A percentile compares a stretch with the other conserved stretches of the same genome.
phyloP scores from a whole-genome alignment of 2,329 filamentous ascomycete genomes.

The Diaporthe sp. region DNA sequence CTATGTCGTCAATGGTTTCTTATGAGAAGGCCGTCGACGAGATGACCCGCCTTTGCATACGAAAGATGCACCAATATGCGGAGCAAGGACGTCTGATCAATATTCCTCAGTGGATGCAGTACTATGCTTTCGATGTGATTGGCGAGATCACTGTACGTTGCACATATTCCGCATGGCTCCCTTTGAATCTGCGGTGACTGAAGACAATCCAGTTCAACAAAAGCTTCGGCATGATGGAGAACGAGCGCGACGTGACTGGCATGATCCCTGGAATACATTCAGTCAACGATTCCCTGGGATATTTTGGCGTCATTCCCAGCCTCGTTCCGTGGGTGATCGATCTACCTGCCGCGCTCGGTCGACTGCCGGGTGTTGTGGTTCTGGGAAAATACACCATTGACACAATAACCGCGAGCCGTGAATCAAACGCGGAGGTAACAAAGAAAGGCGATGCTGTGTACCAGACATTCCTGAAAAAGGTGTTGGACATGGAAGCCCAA shows the following conservation, averaged over 20 bases:
- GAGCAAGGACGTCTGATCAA: not conserved
- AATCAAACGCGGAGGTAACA: not conserved
- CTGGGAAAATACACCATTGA: not conserved
- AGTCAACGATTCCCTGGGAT: not conserved
- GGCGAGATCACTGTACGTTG: not conserved
- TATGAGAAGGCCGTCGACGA: not conserved
- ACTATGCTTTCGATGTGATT: not conserved
- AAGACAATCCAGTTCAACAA: not conserved
- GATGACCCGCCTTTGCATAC: not conserved
- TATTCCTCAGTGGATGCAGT: conserved; percentile 2
- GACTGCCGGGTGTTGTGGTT: not conserved
- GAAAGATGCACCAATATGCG: not conserved
- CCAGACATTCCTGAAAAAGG: conserved; percentile 2
- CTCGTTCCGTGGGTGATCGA: not conserved
- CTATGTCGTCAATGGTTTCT: conserved; percentile 1
- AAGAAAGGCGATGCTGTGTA: not conserved
- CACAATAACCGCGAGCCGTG: not conserved
- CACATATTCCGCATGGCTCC: no score
- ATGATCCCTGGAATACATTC: not conserved
- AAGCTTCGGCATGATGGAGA: conserved; percentile 6
- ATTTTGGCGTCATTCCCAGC: not conserved
- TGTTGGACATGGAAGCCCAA: not conserved
- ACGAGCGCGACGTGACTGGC: not conserved
- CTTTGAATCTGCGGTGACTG: not conserved
- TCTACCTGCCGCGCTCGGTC: not conserved